These are phyloP conservation scores for Termitomyces bulborhizus DNA, from an alignment of 768 basidiomycete genomes.

Conservation along the genomic window DNA sequence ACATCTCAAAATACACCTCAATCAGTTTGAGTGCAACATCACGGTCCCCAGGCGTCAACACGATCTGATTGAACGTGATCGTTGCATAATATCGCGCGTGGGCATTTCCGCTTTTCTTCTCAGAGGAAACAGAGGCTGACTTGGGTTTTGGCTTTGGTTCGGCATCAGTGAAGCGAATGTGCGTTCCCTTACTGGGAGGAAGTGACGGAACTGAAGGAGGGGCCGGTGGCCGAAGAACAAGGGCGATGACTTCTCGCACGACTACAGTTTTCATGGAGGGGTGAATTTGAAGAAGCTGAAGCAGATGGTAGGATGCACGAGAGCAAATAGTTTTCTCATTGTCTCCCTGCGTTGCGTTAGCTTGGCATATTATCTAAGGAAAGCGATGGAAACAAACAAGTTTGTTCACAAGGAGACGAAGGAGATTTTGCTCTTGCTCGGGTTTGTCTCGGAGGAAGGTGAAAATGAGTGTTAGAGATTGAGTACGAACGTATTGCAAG, in stretches of 20 bases:
- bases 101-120: constrained; percentile 43
- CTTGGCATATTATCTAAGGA: neutral
- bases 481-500: constrained; percentile 81
- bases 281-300: constrained; percentile 85
- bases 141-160: constrained; percentile 25
- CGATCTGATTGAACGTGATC: constrained; percentile 93
- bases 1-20: constrained; percentile 92
- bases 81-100: constrained; percentile 90
- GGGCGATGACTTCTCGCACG: constrained; percentile 76
- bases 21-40: constrained; percentile 75
- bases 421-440: constrained; percentile 95
- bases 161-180: constrained; percentile 47
- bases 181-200: constrained; percentile 31
- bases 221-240: constrained; percentile 64
- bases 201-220: constrained; percentile 27
- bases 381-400: constrained; percentile 44
- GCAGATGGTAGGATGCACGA: constrained; percentile 82
- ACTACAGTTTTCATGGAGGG: constrained; percentile 90
- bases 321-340: constrained; percentile 84
- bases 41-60: constrained; percentile 61
- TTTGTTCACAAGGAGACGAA: constrained; percentile 90
- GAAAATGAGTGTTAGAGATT: constrained; percentile 71
- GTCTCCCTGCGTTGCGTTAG: constrained; percentile 58
- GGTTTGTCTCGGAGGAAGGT: constrained; percentile 84
- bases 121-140: constrained; percentile 17